phyloP scores from a whole-genome alignment of 2,329 filamentous ascomycete species.

The Claviceps sp. region DNA sequence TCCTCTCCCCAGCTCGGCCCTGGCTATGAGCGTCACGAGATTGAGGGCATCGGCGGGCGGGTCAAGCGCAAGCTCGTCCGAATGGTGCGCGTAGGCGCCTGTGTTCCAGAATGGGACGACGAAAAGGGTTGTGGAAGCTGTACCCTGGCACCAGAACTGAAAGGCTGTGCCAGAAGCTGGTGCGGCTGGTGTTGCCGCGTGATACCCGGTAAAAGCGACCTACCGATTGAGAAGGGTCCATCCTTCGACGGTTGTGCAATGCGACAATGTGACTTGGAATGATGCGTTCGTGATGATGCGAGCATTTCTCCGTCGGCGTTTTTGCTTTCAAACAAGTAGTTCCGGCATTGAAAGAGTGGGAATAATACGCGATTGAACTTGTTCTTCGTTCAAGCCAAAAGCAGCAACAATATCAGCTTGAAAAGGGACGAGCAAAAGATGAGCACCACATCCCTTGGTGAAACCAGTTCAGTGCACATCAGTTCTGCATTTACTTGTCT shows the following conservation, averaged over 20 bases:
- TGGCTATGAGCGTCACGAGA: slow-evolving; percentile 76
- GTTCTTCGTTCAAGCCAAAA: too few relatives aligned
- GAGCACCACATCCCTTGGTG: too few relatives aligned
- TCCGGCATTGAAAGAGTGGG: too few relatives aligned
- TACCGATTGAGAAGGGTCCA: slow-evolving; percentile 10
- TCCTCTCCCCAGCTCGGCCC: slow-evolving; percentile 43
- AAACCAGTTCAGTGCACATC: too few relatives aligned
- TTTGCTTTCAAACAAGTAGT: not conserved
- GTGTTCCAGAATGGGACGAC: slow-evolving; percentile 75
- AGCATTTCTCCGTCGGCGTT: not conserved
- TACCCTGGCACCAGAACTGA: slow-evolving; percentile 57
- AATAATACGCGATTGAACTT: too few relatives aligned
- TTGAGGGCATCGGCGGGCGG: slow-evolving; percentile 78
- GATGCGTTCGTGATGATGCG: not conserved
- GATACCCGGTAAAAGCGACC: slow-evolving; percentile 44
- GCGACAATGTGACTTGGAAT: slow-evolving; percentile 2
- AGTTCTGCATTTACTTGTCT: too few relatives aligned
- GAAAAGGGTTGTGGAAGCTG: slow-evolving; percentile 48
- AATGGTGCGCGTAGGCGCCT: slow-evolving; percentile 67
- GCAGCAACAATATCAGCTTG: too few relatives aligned
- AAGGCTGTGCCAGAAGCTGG: slow-evolving; percentile 62
- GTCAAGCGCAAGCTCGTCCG: slow-evolving; percentile 82
- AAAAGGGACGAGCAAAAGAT: too few relatives aligned
- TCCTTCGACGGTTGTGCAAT: slow-evolving; percentile 9
- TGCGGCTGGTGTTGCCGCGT: slow-evolving; percentile 84